Base-by-base conservation (phyloP, 2,329 filamentous ascomycete genomes). In the Exophiala spinifera region DNA sequence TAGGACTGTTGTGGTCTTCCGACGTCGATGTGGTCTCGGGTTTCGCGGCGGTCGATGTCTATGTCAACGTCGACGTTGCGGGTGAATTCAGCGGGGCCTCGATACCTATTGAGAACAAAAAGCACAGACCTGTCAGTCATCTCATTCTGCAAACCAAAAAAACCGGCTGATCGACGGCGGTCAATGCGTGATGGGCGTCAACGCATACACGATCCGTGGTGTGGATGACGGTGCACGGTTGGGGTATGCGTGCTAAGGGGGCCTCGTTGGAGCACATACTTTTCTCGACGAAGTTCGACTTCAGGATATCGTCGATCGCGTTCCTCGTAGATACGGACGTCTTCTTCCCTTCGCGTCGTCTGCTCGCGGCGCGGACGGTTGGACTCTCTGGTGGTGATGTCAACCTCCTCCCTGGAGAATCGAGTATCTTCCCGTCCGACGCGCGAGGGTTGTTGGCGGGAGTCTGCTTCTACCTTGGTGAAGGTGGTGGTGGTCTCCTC, bases 391-490 rank as follows among this genome's bases (percentile, higher is more conserved):
- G 91, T 84, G 79, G 89, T 84, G 77, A 89, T 84, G 75, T 88
- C 87, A 79, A 95, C 83, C 81, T 95, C 88, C 49, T 64, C 55
- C 79, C 90, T 85, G 78, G 80, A 77, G 80, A 82, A 79, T 79
- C 84, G 86, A 87, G 87, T 89, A 90, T 88, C 90, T 91, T 95
- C 91, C 91, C 90, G 91, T 95, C 91, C 91, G 88, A 89, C 87
- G 86, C 85, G 85, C 79, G 86, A 81, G 78, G 84, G 79, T 78
- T 84, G 79, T 34, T 56, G 36, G 77, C 89, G 82, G 80, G 90
- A 84, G 79, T 92, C 86, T 80, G 89, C 84, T 85, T 96, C 89
- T 85, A 92, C 86, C 85, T 91, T 85, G 72, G 85, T 85, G 68
- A 83, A 77, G 59, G 62, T 64, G 76, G 84, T 85, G 5, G 39